Base-by-base conservation (phyloP, 768 basidiomycete genomes). In the Lactifluus piperatus region DNA sequence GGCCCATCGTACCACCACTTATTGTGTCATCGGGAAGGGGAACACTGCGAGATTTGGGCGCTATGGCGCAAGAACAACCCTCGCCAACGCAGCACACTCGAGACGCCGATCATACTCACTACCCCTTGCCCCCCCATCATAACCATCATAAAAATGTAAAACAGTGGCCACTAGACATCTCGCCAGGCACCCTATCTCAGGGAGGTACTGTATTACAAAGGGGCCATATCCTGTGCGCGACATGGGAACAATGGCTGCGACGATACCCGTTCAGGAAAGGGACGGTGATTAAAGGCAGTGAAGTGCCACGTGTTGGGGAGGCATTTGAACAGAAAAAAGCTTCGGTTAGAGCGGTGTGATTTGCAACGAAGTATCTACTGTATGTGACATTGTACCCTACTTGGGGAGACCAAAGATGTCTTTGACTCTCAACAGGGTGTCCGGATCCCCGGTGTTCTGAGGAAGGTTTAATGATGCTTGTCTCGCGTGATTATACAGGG, bases 351-450 rank as follows among this genome's bases (percentile, higher is more conserved):
- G 45, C 54, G 49, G 32, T 36, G n/a, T 54, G 43, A 45, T 56
- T n/a, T 45, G 27, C 30, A 34, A 14, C 26, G 8, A 53, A 13
- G n/a, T 16, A 37, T 16, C 30, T 32, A 13, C 34, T 34, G 8
- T 58, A 43, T 45, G 44, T 37, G 34, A 13, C 41, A 49, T 13
- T 2, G 13, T 29, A n/a, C 5, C 51, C 62, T 60, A 65, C 45
- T 67, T 63, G 36, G 66, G 67, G 37, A 78, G 68, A 52, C 72
- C 68, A 64, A 79, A 82, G 13, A 79, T 66, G 36, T 72, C 64
- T 71, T 91, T 91, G 22, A 79, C 79, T 39, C 67, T 51, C 39
- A 71, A 67, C 34, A 83, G 79, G n/a, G 77, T 76, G 26, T 73
- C 76, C 7, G 69, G 62, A 55, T 81, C 72, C 0, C 82, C 82